Base-by-base conservation (phyloP, 108 stramenopile genomes). In the Nannochloropsis granulata region DNA sequence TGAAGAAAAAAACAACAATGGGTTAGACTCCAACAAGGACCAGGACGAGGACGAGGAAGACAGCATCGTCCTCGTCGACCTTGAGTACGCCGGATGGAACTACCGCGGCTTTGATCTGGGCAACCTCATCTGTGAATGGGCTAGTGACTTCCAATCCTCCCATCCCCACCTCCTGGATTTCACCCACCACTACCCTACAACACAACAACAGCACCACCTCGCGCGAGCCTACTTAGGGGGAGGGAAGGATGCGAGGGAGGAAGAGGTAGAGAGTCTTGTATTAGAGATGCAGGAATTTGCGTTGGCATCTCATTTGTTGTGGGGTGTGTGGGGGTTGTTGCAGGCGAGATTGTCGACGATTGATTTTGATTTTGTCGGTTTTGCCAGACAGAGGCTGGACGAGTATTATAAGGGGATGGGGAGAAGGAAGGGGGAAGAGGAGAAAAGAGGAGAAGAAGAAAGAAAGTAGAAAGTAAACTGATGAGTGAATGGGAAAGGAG, bases 81-180 rank as follows among this genome's bases (percentile, higher is more conserved):
- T 83, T 71, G 92, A 92, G 90, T 92, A 92, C 79, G 89, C 88
- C 42, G 87, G 84, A 10, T 91, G 89, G 88, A 92, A 92, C 86
- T 89, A 83, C 43, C 86, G 90, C 12, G 92, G 90, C 13, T 92
- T 90, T 79, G 92, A 92, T 81, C 12, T 92, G 24, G 91, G 89
- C 13, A 92, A 92, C 45, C 91, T 92, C 56, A 91, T 92, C 43
- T 92, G 92, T 89, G 92, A 91, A 84, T 91, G 88, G 87, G 44
- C n/a, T 79, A 79, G 86, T 24, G 86, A 87, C 88, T 87, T 86
- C 44, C 23, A n/a, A 7, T 14, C 84, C 44, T 21, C 44, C 24
- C 84, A 81, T 26, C 84, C 87, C 25, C 86, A 85, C 82, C 24
- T 44, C 34, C 0, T 87, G 24, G 34, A 86, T 25, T 14, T 84